phyloP scores from a whole-genome alignment of 2,329 filamentous ascomycete genomes.

The Fusarium staphyleae region DNA sequence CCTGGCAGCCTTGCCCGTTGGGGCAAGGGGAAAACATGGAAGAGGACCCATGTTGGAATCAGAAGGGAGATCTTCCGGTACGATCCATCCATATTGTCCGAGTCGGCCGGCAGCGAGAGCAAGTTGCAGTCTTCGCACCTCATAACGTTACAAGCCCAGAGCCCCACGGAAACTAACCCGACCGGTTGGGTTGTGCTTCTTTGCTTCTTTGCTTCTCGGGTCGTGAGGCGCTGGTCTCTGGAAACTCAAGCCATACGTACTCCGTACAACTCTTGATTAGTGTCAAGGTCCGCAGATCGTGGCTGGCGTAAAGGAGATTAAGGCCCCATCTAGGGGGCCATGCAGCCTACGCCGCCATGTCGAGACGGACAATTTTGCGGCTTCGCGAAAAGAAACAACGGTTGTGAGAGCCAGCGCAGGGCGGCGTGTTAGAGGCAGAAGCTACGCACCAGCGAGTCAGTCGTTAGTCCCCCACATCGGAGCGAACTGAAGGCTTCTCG shows the following conservation, averaged over 20 bases:
- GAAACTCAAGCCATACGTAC: conserved; percentile 28
- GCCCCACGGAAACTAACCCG: conserved; percentile 13
- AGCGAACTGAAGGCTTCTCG: neutral
- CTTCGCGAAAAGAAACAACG: conserved; percentile 6
- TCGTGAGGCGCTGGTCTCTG: conserved; percentile 15
- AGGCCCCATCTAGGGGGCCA: conserved; percentile 22
- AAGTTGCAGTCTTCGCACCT: too few species aligned
- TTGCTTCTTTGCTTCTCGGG: conserved; percentile 8
- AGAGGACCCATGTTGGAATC: conserved; percentile 11
- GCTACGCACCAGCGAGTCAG: conserved; percentile 2
- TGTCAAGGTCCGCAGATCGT: conserved; percentile 35
- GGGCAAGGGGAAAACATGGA: conserved; percentile 16
- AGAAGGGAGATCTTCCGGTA: conserved; percentile 34
- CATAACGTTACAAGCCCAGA: conserved; percentile 2
- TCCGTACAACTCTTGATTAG: conserved; percentile 38
- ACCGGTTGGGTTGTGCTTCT: neutral
- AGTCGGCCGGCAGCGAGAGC: conserved; percentile 2
- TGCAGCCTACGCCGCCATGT: too few species aligned
- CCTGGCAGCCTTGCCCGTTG: conserved; percentile 8
- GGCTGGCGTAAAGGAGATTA: conserved; percentile 41
- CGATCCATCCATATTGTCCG: conserved; percentile 17
- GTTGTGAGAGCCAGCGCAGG: neutral
- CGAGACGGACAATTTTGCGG: too few species aligned
- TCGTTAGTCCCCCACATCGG: conserved; percentile 4
- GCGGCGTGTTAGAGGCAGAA: neutral